Evolutionary conservation across 208 protist genomes (phyloP), one percentile per base, ranked within the genome.

Genomic region (Leishmania amazonensis): DNA sequence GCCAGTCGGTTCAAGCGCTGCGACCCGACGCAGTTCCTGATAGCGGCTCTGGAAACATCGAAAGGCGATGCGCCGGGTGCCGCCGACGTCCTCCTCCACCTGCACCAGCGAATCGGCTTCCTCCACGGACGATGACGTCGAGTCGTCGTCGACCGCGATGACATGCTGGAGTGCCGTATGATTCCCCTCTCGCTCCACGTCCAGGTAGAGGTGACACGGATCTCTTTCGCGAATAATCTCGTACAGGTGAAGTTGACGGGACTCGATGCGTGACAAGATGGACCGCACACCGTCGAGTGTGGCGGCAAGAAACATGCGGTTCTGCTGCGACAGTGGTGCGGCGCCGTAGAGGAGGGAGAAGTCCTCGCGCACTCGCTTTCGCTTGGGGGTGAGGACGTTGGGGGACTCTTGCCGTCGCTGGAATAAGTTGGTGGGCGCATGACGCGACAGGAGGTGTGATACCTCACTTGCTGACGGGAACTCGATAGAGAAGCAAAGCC

Each of bases 121-220:
- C 8, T 49, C 81, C 6, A 85, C 82, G 3, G 77, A 85, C 15
- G 82, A 85, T 35, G 82, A 82, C 0, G 65, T 2, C 51, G 78
- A 85, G 42, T 81, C 80, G 51, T 81, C 84, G 57, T 88, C 85
- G 1, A 89, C 70, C 17, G 64, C 67, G 40, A 84, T 65, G 8
- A 87, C 71, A 13, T 62, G 67, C 35, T 82, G 76, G 17, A 87
- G 49, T 8, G 71, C 85, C 11, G 80, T 79, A 70, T 83, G 85
- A 73, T 97, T 84, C 5, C 24, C 68, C 40, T 91, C 90, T 17
- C 91, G 82, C 76, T 97, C 94, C n/a, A 97, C 92, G 80, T 97
- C 94, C n/a, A 97, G 87, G 81, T 95, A 97, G 31, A 96, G 73
- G 74, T 95, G 93, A 76, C 94, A 97, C 2, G 89, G 89, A 7